Conservation (phyloP, 257 asterid species). For the Capsicum baccatum region DNA sequence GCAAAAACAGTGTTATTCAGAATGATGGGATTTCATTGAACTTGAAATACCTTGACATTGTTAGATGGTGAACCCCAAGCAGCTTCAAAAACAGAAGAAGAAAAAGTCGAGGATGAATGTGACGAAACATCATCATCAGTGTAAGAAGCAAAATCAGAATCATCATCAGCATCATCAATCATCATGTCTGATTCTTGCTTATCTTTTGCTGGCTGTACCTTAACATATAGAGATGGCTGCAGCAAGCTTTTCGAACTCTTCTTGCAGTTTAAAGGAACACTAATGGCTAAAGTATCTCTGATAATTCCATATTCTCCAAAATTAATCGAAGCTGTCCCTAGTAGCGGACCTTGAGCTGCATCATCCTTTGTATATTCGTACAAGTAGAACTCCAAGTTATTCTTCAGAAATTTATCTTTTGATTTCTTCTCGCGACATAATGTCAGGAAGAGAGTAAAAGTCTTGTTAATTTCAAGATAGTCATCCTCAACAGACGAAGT, state of each 20-base stretch:
- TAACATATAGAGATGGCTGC: constrained; percentile 63
- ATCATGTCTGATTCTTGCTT: constrained; percentile 49
- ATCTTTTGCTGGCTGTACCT: constrained; percentile 62
- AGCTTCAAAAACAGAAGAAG: constrained; percentile 58
- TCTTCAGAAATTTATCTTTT: constrained; percentile 60
- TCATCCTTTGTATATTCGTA: constrained; percentile 74
- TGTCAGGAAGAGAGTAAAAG: constrained; percentile 61
- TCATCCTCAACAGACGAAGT: constrained; percentile 63
- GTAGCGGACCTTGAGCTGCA: constrained; percentile 58
- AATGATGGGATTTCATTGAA: constrained; percentile 1
- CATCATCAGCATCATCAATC: constrained; percentile 43
- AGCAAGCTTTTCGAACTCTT: constrained; percentile 52
- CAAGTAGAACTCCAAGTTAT: constrained; percentile 66
- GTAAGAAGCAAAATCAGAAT: constrained; percentile 54
- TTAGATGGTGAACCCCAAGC: constrained; percentile 58
- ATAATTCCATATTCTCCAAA: constrained; percentile 75
- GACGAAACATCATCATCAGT: constrained; percentile 79
- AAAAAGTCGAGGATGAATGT: constrained; percentile 70
- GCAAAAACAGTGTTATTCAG: not conserved
- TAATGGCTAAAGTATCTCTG: constrained; percentile 48
- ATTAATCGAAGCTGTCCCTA: constrained; percentile 70
- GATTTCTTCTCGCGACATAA: constrained; percentile 54
- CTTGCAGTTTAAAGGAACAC: constrained; percentile 68
- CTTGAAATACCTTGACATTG: constrained; percentile 22
- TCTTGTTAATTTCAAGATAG: constrained; percentile 61